phyloP scores from a whole-genome alignment of 106 monocot species.

The Acorus gramineus region DNA sequence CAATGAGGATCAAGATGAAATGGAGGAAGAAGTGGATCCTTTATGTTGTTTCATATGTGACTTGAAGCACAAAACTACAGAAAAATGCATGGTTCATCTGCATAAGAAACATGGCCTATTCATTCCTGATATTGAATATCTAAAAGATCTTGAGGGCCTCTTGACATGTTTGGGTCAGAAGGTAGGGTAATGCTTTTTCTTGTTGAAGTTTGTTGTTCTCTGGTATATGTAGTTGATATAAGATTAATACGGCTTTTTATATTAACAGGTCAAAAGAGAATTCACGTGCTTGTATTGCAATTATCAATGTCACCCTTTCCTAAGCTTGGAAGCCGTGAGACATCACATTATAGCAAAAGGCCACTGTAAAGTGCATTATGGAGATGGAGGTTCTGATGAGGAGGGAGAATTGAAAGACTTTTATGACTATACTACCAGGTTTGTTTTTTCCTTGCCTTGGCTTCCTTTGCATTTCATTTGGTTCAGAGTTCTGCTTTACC shows the following conservation, averaged over 20 bases:
- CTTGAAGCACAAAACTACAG: slow-evolving; percentile 47
- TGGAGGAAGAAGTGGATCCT: slow-evolving; percentile 52
- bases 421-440: slow-evolving; percentile 97
- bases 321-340: slow-evolving; percentile 93
- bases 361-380: slow-evolving; percentile 86
- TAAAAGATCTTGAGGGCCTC: slow-evolving; percentile 86
- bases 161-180: slow-evolving; percentile 79
- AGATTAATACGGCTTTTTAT: too few relatives aligned
- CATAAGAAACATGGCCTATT: slow-evolving; percentile 91
- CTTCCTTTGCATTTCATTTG: too few relatives aligned
- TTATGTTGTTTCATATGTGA: slow-evolving; percentile 85
- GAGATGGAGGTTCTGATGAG: slow-evolving; percentile 90
- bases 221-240: too few relatives aligned
- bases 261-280: slow-evolving; percentile 49
- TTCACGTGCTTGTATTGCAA: slow-evolving; percentile 90
- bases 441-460: background rate
- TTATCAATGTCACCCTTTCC: slow-evolving; percentile 81
- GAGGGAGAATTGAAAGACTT: slow-evolving; percentile 96
- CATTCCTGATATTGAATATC: slow-evolving; percentile 84
- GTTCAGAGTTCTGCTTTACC: too few relatives aligned
- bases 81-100: slow-evolving; percentile 88
- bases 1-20: background rate
- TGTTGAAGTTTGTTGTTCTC: too few relatives aligned
- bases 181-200: slow-evolving; percentile 20
- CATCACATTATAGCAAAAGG: slow-evolving; percentile 97